Evolutionary conservation across 768 basidiomycete genomes (phyloP).

Genomic region (Suillus subalutaceus): DNA sequence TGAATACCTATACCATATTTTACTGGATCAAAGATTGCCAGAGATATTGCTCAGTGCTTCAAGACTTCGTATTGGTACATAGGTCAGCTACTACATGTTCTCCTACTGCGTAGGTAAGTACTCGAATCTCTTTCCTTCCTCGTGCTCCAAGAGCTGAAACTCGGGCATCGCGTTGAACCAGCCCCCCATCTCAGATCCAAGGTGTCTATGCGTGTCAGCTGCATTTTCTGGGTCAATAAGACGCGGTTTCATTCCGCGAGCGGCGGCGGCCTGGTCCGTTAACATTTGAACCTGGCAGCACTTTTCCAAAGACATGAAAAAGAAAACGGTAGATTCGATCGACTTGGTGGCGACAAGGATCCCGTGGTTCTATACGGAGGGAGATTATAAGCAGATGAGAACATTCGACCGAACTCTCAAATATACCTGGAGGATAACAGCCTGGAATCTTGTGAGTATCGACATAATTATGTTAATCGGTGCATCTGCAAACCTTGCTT

Average conservation of each 20-base stretch:
- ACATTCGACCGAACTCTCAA: neutral
- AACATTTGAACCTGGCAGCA: constrained; percentile 34
- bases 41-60: neutral
- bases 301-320: constrained; percentile 31
- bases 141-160: constrained; percentile 39
- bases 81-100: neutral
- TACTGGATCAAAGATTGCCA: neutral
- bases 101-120: neutral
- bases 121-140: constrained; percentile 32
- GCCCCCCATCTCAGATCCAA: constrained; percentile 33
- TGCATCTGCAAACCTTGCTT: constrained; percentile 23
- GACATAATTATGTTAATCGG: too few relatives aligned
- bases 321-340: constrained; percentile 29
- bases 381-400: neutral
- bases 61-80: neutral
- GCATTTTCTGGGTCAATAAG: constrained; percentile 30
- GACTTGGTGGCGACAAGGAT: constrained; percentile 25
- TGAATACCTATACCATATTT: constrained; percentile 5
- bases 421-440: constrained; percentile 26
- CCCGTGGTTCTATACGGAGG: constrained; percentile 28
- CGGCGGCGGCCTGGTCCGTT: constrained; percentile 31
- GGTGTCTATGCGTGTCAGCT: constrained; percentile 22
- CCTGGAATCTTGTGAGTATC: constrained; percentile 12
- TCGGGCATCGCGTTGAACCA: constrained; percentile 43
- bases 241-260: constrained; percentile 10